Evolutionary conservation across 805 yeast species (phyloP).

Genomic region (Nadsonia fulvescens): DNA sequence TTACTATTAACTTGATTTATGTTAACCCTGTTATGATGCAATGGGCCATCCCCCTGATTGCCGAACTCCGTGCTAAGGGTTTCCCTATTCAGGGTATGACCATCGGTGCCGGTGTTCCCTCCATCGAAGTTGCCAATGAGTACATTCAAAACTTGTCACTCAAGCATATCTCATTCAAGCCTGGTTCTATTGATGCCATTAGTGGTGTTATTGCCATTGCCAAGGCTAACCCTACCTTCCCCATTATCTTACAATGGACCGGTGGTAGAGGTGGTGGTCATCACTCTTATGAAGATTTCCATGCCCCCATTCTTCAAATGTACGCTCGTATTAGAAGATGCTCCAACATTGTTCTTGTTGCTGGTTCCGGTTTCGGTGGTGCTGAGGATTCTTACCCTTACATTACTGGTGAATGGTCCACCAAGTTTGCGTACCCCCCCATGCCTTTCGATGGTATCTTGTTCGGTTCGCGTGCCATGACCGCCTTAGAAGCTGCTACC

Average conservation of each 20-base stretch:
- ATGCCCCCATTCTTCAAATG: constrained; percentile 91
- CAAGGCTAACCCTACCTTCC: constrained; percentile 89
- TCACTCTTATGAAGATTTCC: constrained; percentile 98
- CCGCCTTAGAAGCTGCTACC: constrained; percentile 89
- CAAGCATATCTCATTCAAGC: constrained; percentile 89
- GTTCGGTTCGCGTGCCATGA: constrained; percentile 94
- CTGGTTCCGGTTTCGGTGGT: constrained; percentile 97
- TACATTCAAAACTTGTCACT: constrained; percentile 84
- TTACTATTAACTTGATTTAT: constrained; percentile 82
- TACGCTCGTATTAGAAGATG: constrained; percentile 87
- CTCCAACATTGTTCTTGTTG: constrained; percentile 73
- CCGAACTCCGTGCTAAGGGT: constrained; percentile 73
- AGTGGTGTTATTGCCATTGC: constrained; percentile 78
- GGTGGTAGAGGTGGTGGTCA: constrained; percentile 99
- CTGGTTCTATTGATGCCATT: constrained; percentile 92
- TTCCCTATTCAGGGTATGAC: constrained; percentile 92
- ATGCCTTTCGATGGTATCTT: constrained; percentile 98
- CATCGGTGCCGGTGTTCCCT: constrained; percentile 99
- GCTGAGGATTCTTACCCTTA: constrained; percentile 95
- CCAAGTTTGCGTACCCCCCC: constrained; percentile 71
- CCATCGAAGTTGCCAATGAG: constrained; percentile 91
- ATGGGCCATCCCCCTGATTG: constrained; percentile 96
- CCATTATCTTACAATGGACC: constrained; percentile 96
- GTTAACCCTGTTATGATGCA: constrained; percentile 95
- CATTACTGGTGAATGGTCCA: constrained; percentile 95